Percentiles rank a stretch among this genome's conserved stretches.
These are phyloP conservation scores for Amphicarpaea edgeworthii DNA, from an alignment of 306 rosid species.

Conservation along the genomic window DNA sequence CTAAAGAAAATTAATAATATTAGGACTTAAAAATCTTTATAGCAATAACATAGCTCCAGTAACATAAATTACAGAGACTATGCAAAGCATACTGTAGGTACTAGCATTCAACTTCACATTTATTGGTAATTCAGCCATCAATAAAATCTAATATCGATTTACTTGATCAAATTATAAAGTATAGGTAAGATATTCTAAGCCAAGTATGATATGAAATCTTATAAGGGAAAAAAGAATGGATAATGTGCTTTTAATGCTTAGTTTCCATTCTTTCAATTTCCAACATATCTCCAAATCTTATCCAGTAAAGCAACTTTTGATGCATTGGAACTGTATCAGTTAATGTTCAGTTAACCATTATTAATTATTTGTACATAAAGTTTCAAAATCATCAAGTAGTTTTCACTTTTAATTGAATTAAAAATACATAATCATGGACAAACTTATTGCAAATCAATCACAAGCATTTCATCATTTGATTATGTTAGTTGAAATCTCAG, in stretches of 20 bases:
- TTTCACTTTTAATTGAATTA: slow-evolving; percentile 15
- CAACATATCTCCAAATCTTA: slow-evolving; percentile 15
- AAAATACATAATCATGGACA: slow-evolving; percentile 3
- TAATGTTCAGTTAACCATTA: slow-evolving; percentile 19
- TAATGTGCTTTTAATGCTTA: background rate
- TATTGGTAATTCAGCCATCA: slow-evolving; percentile 31
- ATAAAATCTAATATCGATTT: slow-evolving; percentile 30
- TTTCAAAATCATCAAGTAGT: background rate
- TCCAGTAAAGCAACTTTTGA: background rate
- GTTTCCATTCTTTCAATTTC: slow-evolving; percentile 15
- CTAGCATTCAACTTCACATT: slow-evolving; percentile 29
- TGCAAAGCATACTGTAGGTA: slow-evolving; percentile 7
- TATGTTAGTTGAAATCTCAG: background rate
- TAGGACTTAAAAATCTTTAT: slow-evolving; percentile 11
- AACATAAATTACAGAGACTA: slow-evolving; percentile 25
- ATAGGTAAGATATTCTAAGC: too few species aligned
- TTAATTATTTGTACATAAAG: background rate
- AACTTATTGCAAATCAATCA: slow-evolving; percentile 15
- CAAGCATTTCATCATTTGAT: slow-evolving; percentile 9
- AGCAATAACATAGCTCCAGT: slow-evolving; percentile 15
- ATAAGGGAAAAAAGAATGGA: slow-evolving; percentile 16
- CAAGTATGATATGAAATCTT: slow-evolving; percentile 11
- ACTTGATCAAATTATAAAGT: slow-evolving; percentile 21
- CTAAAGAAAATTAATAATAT: background rate
- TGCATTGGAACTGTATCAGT: background rate